These are phyloP conservation scores for Nannochloropsis salina DNA, from an alignment of 108 stramenopile species.

Conservation along the genomic window DNA sequence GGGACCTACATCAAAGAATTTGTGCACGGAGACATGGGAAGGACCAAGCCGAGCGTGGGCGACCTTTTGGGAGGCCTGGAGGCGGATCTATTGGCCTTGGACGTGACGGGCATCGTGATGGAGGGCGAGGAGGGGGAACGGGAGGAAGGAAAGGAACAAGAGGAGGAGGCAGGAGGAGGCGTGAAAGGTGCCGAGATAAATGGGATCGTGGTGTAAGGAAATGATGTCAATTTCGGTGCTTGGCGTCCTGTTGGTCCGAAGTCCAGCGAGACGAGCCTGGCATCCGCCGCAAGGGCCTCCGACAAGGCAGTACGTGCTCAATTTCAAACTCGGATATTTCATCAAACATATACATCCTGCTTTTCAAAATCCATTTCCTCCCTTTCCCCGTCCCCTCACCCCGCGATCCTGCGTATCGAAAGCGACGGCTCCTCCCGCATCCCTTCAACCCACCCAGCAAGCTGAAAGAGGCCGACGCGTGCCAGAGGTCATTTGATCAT, in stretches of 20 bases:
- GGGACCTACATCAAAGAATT: slow-evolving; percentile 65
- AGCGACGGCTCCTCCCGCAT: no score
- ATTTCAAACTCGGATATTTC: no score
- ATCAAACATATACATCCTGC: no score
- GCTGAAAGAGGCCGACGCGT: no score
- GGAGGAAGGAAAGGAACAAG: neutral
- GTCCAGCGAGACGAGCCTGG: no score
- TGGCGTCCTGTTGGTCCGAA: no score
- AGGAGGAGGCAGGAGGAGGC: neutral
- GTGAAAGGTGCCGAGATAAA: neutral
- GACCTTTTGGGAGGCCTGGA: slow-evolving; percentile 39
- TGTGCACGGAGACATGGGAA: slow-evolving; percentile 62
- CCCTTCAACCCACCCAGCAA: no score
- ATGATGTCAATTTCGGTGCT: no score
- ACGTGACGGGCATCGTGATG: slow-evolving; percentile 36
- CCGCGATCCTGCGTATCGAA: neutral
- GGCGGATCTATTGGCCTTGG: slow-evolving; percentile 54
- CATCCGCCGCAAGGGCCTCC: no score
- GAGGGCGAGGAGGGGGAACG: neutral
- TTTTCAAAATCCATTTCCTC: neutral
- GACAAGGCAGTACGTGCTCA: no score
- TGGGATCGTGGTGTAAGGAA: no score
- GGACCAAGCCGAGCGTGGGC: slow-evolving; percentile 55
- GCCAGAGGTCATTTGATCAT: no score
- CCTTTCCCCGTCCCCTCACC: neutral